Evolutionary conservation across 2,329 filamentous ascomycete genomes (phyloP), one percentile per base, ranked within the genome.

Genomic region (Cytospora paraplurivora): DNA sequence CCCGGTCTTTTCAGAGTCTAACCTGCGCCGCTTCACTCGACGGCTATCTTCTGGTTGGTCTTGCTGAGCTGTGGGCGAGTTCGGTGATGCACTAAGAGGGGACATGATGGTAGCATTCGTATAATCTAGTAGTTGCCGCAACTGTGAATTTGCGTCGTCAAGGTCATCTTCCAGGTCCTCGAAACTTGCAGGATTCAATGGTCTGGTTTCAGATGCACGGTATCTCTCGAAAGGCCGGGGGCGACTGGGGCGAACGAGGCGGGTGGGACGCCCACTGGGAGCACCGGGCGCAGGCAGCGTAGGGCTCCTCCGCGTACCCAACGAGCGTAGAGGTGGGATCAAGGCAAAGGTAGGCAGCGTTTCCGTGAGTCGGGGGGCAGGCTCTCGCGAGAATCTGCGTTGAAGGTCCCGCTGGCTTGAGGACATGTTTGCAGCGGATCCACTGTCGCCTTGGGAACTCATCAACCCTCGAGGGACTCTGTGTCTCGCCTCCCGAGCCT

Each of bases 11-110:
- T 90, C 88, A 1, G 84, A 81, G 69, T 91, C 89, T 44, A 92
- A 75, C 73, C 91, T 92, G 67, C 89, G 84, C 53, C 90, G 85
- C 74, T 93, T 93, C 56, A 77, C 77, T 63, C 84, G 80, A 62
- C 86, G 82, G 68, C 73, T 79, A 56, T 81, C 78, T 41, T 85
- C 81, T 55, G 74, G 70, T 33, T 77, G 71, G 19, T 82, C 78
- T 59, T 75, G 73, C 6, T 76, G 75, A 19, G 72, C 70, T 1
- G 74, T 70, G 4, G 76, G 74, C 3, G 77, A 75, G 63, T 76
- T 67, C 44, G 67, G 70, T 55, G 75, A 67, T 10, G 75, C 73
- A n/a, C 71, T 67, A 21, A 71, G 65, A 69, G 67, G 77, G 70
- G 68, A 50, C 49, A 63, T 58, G 52, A 61, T 65, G 37, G 66